phyloP scores from a whole-genome alignment of 257 asterid genomes.

The Verbena officinalis region DNA sequence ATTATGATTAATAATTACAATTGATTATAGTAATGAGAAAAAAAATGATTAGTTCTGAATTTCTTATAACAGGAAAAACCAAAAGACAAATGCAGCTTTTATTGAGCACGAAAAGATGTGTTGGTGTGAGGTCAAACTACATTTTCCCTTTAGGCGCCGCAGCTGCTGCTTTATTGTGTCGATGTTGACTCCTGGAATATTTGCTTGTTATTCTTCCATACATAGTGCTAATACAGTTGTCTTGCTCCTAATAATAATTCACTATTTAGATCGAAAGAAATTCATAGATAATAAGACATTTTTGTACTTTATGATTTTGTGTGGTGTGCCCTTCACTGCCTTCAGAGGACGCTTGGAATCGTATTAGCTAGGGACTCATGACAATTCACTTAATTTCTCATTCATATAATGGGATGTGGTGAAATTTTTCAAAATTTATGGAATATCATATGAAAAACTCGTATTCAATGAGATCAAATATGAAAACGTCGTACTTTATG shows the following conservation, averaged over 20 bases:
- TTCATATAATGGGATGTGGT: no score
- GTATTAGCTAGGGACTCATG: neutral
- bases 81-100: conserved; percentile 13
- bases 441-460: no score
- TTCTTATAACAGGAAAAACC: neutral
- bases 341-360: conserved; percentile 22
- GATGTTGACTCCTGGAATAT: conserved; percentile 31
- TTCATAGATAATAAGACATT: neutral
- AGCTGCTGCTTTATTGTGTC: conserved; percentile 22
- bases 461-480: no score
- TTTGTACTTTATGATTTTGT: neutral
- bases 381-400: neutral
- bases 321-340: conserved; percentile 10
- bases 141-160: conserved; percentile 27
- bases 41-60: conserved; percentile 18
- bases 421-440: no score
- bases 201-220: neutral
- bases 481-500: no score
- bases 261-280: neutral
- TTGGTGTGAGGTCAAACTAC: conserved; percentile 32
- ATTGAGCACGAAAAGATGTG: conserved; percentile 25
- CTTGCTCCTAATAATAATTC: neutral
- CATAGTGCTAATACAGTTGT: conserved; percentile 27
- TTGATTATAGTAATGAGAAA: conserved; percentile 1
- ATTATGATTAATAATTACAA: conserved; percentile 7